Evolutionary conservation across 805 yeast species (phyloP).

Genomic region (Wickerhamomyces tratensis): DNA sequence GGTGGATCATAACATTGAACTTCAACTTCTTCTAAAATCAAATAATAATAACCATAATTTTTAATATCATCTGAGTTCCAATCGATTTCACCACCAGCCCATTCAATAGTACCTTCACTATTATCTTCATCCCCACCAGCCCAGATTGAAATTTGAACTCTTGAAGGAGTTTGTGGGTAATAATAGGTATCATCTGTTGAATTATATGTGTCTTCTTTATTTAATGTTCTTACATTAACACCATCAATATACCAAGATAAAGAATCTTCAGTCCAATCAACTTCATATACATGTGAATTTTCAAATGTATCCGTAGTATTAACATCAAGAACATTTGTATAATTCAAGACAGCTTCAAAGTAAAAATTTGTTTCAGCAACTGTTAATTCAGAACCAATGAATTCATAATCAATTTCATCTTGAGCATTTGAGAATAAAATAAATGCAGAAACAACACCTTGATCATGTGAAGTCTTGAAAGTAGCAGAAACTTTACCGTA

Average conservation of each 20-base stretch:
- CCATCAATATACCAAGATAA: conserved; percentile 73
- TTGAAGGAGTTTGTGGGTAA: conserved; percentile 68
- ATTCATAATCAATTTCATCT: conserved; percentile 89
- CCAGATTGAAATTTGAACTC: conserved; percentile 69
- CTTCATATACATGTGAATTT: conserved; percentile 62
- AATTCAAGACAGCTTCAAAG: conserved; percentile 64
- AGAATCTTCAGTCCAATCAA: conserved; percentile 76
- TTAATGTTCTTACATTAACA: conserved; percentile 50
- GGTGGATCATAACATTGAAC: conserved; percentile 74
- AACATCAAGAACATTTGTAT: conserved; percentile 42
- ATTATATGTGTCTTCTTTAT: conserved; percentile 51
- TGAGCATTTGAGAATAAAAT: conserved; percentile 75
- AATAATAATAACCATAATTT: conserved; percentile 75
- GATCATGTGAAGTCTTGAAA: conserved; percentile 62
- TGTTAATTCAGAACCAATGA: conserved; percentile 65
- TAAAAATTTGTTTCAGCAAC: conserved; percentile 73
- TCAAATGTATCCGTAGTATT: conserved; percentile 44
- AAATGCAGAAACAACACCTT: conserved; percentile 79
- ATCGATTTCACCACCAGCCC: conserved; percentile 84
- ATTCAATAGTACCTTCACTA: conserved; percentile 56
- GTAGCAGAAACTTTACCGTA: conserved; percentile 71
- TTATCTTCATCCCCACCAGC: conserved; percentile 56
- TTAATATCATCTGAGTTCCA: conserved; percentile 73
- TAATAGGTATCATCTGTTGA: conserved; percentile 45
- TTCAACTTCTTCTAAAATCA: conserved; percentile 46